Percentiles rank a stretch among this genome's conserved stretches.
Conservation (phyloP, 169 alveolate species). For the Babesia bigemina region DNA sequence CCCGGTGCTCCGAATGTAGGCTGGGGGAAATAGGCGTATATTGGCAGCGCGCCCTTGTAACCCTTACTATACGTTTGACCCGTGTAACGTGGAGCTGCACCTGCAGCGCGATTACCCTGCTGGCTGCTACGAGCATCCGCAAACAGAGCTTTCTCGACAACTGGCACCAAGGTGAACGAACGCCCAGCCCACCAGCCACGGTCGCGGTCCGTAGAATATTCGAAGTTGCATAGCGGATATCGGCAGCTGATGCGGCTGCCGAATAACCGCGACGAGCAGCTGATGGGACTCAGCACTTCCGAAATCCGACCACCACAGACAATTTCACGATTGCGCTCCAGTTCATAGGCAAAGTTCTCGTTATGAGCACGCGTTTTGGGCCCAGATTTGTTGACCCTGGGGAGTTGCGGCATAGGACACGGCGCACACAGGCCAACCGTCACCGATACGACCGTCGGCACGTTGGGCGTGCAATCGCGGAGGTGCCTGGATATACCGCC, state of each 20-base stretch:
- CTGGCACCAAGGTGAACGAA: not conserved
- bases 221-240: slow-evolving; percentile 29
- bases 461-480: slow-evolving; percentile 15
- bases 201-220: slow-evolving; percentile 4
- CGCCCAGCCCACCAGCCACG: slow-evolving; percentile 22
- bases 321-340: not conserved
- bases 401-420: not conserved
- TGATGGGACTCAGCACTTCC: slow-evolving; percentile 47
- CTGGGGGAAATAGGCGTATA: too few species aligned
- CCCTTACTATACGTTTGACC: too few species aligned
- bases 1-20: too few species aligned
- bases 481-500: slow-evolving; percentile 66
- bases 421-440: slow-evolving; percentile 8
- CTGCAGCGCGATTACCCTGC: too few species aligned
- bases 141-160: too few species aligned
- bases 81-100: too few species aligned
- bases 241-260: not conserved
- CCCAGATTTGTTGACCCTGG: not conserved
- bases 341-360: too few species aligned
- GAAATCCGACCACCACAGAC: slow-evolving; percentile 41
- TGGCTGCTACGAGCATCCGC: too few species aligned
- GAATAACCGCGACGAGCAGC: slow-evolving; percentile 1
- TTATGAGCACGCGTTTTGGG: not conserved
- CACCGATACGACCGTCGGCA: slow-evolving; percentile 16
- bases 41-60: too few species aligned